Conservation (phyloP, 169 alveolate species). For the Plasmodium knowlesi region DNA sequence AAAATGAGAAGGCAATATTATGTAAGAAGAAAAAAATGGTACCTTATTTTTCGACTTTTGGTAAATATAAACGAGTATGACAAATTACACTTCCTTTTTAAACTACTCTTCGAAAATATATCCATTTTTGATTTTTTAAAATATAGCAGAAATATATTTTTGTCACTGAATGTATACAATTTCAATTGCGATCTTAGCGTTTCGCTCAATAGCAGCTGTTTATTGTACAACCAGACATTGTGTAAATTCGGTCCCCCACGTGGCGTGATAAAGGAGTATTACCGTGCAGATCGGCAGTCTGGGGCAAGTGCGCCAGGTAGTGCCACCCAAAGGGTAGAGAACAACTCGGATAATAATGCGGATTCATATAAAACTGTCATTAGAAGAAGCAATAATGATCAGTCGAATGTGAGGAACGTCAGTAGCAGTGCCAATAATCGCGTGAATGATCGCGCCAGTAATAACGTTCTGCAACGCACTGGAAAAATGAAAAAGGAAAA, state of each 20-base stretch:
- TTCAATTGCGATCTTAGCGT: slow-evolving; percentile 49
- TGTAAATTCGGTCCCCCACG: neutral
- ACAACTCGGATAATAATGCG: neutral
- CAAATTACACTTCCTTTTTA: slow-evolving; percentile 43
- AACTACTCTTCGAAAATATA: slow-evolving; percentile 6
- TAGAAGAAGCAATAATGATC: neutral
- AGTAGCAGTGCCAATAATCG: neutral
- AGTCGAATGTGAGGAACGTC: neutral
- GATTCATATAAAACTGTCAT: neutral
- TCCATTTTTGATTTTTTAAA: slow-evolving; percentile 33
- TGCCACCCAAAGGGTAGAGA: neutral
- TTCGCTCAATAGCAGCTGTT: slow-evolving; percentile 22
- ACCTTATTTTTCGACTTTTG: slow-evolving; percentile 30
- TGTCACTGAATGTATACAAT: slow-evolving; percentile 30
- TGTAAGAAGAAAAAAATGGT: slow-evolving; percentile 18
- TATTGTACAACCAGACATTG: slow-evolving; percentile 12
- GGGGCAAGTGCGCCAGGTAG: neutral
- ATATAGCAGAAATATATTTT: slow-evolving; percentile 27
- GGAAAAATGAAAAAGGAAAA: neutral
- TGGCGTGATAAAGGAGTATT: neutral
- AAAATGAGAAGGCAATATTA: slow-evolving; percentile 8
- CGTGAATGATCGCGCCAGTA: neutral
- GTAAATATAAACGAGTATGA: slow-evolving; percentile 55
- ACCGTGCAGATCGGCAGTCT: neutral
- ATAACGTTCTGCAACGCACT: neutral